These are phyloP conservation scores for Mrakia gelida DNA, from an alignment of 768 basidiomycete species.

Conservation along the genomic window DNA sequence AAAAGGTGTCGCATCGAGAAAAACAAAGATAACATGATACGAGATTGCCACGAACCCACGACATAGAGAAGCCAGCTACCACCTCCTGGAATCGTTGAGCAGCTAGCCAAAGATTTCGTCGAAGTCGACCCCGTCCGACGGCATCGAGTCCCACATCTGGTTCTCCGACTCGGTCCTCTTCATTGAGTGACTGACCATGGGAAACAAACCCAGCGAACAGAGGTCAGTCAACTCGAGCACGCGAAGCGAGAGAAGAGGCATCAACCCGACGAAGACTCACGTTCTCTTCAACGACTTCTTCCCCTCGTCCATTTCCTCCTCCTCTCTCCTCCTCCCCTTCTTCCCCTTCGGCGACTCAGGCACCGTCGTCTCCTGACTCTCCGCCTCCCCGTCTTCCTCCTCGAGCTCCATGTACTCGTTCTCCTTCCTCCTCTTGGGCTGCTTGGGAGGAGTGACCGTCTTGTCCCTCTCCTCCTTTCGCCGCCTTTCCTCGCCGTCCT, in stretches of 20 bases:
- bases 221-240: background rate
- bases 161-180: background rate
- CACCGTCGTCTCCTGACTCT: background rate
- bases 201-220: background rate
- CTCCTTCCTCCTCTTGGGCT: background rate
- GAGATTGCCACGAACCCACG: background rate
- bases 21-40: background rate
- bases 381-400: background rate
- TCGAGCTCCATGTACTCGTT: background rate
- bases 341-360: background rate
- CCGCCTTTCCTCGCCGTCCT: background rate
- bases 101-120: background rate
- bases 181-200: background rate
- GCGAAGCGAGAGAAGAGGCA: background rate
- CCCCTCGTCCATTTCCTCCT: background rate
- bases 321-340: slow-evolving; percentile 2
- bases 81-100: background rate
- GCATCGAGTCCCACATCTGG: background rate
- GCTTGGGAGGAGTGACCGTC: background rate
- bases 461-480: background rate
- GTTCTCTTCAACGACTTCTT: background rate
- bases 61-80: no score
- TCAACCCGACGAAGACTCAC: background rate
- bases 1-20: no score
- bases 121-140: background rate